Percentiles rank a stretch among this genome's conserved stretches.
phyloP scores from a whole-genome alignment of 352 stramenopile species.

The Phytophthora ohioensis region DNA sequence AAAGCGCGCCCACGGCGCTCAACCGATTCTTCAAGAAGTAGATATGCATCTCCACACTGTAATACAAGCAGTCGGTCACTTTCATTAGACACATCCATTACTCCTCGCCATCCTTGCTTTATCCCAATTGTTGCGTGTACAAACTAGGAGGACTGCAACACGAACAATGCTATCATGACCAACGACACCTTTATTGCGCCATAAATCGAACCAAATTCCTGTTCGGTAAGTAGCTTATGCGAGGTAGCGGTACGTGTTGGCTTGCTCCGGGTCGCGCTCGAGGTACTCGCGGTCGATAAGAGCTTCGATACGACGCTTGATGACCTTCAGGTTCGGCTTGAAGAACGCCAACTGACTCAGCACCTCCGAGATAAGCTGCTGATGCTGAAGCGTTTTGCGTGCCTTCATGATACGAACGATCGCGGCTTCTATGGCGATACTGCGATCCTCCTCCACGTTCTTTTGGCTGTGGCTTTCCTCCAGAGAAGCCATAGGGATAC shows the following conservation, averaged over 20 bases:
- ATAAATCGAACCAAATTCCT: slow-evolving; percentile 29
- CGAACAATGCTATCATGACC: slow-evolving; percentile 19
- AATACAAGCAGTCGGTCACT: slow-evolving; percentile 32
- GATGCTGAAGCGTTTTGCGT: slow-evolving; percentile 96
- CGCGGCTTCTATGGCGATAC: slow-evolving; percentile 98
- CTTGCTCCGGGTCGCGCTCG: slow-evolving; percentile 96
- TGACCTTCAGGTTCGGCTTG: slow-evolving; percentile 97
- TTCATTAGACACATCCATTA: slow-evolving; percentile 30
- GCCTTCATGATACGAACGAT: slow-evolving; percentile 99
- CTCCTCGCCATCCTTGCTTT: background rate
- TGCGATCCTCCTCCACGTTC: slow-evolving; percentile 96
- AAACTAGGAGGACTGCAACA: background rate
- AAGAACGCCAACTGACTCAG: slow-evolving; percentile 98
- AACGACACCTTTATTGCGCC: slow-evolving; percentile 38
- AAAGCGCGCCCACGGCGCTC: slow-evolving; percentile 79
- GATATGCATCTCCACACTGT: slow-evolving; percentile 37
- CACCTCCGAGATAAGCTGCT: slow-evolving; percentile 98
- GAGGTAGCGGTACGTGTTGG: slow-evolving; percentile 97
- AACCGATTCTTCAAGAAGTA: slow-evolving; percentile 92
- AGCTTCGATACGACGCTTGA: slow-evolving; percentile 98
- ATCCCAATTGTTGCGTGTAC: background rate
- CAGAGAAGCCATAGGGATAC: slow-evolving; percentile 98
- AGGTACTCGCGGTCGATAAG: slow-evolving; percentile 99
- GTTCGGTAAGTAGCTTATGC: slow-evolving; percentile 65
- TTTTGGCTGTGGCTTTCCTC: slow-evolving; percentile 99